These are phyloP conservation scores for Panaeolus cyanescens DNA, from an alignment of 768 basidiomycete genomes.

Conservation along the genomic window DNA sequence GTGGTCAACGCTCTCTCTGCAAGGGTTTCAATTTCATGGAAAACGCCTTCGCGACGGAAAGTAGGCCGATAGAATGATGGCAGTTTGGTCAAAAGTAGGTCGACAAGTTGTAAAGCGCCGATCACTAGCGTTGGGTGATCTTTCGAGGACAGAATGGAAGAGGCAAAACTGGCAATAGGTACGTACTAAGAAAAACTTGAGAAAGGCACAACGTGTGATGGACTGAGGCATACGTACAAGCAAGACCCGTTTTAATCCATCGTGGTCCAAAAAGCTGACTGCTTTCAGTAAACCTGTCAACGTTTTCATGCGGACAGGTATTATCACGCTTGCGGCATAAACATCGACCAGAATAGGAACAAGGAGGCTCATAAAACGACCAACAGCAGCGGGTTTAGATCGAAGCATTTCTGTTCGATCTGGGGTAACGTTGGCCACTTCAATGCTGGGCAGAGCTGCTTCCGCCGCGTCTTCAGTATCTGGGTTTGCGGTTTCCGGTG, in stretches of 20 bases:
- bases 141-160: slow-evolving; percentile 89
- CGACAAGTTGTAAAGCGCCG: slow-evolving; percentile 90
- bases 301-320: slow-evolving; percentile 86
- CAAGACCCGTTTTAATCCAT: slow-evolving; percentile 75
- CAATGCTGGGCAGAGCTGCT: slow-evolving; percentile 34
- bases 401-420: slow-evolving; percentile 79
- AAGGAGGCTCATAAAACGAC: slow-evolving; percentile 83
- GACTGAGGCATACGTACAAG: slow-evolving; percentile 50
- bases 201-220: slow-evolving; percentile 6
- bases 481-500: slow-evolving; percentile 32
- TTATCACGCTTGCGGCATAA: slow-evolving; percentile 96
- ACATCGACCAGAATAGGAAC: slow-evolving; percentile 96
- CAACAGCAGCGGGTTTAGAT: slow-evolving; percentile 73
- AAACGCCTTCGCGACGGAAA: slow-evolving; percentile 93
- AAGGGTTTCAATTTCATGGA: slow-evolving; percentile 88
- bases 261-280: slow-evolving; percentile 82
- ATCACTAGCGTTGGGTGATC: slow-evolving; percentile 89
- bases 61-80: slow-evolving; percentile 84
- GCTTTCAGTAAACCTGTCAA: slow-evolving; percentile 89
- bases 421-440: slow-evolving; percentile 24
- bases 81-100: slow-evolving; percentile 83
- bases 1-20: slow-evolving; percentile 63
- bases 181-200: slow-evolving; percentile 62
- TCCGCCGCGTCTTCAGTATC: slow-evolving; percentile 41
- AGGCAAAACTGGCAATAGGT: slow-evolving; percentile 93